These are phyloP conservation scores for Henckelia pumila DNA, from an alignment of 257 asterid genomes.

Conservation along the genomic window DNA sequence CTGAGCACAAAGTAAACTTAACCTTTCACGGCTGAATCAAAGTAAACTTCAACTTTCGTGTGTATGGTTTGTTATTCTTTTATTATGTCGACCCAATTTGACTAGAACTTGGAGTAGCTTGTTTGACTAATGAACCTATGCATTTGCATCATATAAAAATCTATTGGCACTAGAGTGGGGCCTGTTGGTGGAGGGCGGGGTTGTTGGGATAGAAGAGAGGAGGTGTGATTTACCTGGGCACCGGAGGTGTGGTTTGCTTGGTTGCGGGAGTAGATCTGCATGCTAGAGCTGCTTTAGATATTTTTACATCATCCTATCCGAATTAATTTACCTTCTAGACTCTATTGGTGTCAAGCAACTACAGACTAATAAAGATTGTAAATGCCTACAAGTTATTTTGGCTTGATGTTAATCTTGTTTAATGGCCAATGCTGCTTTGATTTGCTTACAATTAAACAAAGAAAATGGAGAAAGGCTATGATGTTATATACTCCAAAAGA, in stretches of 20 bases:
- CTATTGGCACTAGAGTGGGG: background rate
- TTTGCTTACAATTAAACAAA: background rate
- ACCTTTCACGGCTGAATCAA: background rate
- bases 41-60: too few relatives aligned
- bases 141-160: too few relatives aligned
- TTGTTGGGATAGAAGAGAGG: too few relatives aligned
- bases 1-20: background rate
- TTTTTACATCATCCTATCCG: too few relatives aligned
- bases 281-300: too few relatives aligned
- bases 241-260: too few relatives aligned
- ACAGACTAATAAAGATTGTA: background rate
- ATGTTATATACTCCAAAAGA: background rate
- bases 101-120: background rate
- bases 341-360: background rate
- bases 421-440: background rate
- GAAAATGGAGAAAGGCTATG: background rate
- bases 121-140: background rate
- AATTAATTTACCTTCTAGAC: background rate
- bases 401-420: background rate
- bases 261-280: too few relatives aligned
- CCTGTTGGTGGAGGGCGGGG: too few relatives aligned
- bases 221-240: too few relatives aligned
- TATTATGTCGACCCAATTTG: background rate
- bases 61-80: background rate
- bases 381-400: background rate